These are phyloP conservation scores for Puccinellia tenuiflora DNA, from an alignment of 176 grass and related monocot genomes.

Conservation along the genomic window DNA sequence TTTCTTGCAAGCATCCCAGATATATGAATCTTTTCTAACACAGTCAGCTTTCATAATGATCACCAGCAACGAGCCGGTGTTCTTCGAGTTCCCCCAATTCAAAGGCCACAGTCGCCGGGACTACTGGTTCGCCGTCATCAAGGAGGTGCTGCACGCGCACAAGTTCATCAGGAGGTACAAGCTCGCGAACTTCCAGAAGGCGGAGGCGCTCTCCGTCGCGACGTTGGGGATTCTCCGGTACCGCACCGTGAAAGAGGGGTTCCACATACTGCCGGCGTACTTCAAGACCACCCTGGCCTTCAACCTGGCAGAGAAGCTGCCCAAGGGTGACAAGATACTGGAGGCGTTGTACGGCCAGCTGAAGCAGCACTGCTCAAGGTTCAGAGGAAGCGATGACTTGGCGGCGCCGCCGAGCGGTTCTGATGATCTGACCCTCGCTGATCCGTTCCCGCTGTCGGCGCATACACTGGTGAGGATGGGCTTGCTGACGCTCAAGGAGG, in stretches of 20 bases:
- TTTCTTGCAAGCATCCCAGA: neutral
- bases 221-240: slow-evolving; percentile 73
- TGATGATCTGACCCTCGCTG: slow-evolving; percentile 25
- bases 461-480: slow-evolving; percentile 60
- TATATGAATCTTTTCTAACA: neutral
- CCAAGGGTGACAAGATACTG: slow-evolving; percentile 91
- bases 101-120: slow-evolving; percentile 76
- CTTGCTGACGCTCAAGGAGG: slow-evolving; percentile 41
- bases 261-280: slow-evolving; percentile 64
- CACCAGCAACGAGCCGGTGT: slow-evolving; percentile 45
- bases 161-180: slow-evolving; percentile 86
- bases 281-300: slow-evolving; percentile 86
- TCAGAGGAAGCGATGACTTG: slow-evolving; percentile 15
- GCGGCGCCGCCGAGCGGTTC: slow-evolving; percentile 23
- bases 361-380: slow-evolving; percentile 34
- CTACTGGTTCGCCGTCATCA: slow-evolving; percentile 92
- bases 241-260: slow-evolving; percentile 65
- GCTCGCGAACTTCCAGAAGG: slow-evolving; percentile 48
- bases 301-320: slow-evolving; percentile 86
- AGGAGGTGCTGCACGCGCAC: slow-evolving; percentile 74
- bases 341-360: slow-evolving; percentile 64
- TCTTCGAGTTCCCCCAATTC: slow-evolving; percentile 86
- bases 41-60: neutral
- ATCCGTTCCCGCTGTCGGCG: slow-evolving; percentile 58
- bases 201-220: slow-evolving; percentile 58